Conservation (phyloP, 176 grass and related monocot species). For the Ananas comosus region DNA sequence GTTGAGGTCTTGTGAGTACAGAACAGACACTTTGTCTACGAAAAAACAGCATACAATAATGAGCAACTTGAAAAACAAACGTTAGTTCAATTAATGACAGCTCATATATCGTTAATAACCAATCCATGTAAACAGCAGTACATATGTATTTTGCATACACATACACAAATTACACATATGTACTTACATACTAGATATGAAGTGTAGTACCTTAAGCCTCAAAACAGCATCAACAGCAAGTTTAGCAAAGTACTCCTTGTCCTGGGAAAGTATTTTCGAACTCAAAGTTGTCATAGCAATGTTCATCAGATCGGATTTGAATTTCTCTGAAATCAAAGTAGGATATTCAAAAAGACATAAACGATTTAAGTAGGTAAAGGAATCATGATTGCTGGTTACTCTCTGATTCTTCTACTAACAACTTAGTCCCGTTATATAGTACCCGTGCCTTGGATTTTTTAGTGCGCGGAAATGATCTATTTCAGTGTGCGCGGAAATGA, state of each 20-base stretch:
- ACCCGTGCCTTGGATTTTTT: too few relatives aligned
- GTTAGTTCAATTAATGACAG: background rate
- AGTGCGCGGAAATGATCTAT: too few relatives aligned
- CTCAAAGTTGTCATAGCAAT: constrained; percentile 94
- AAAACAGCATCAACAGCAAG: constrained; percentile 94
- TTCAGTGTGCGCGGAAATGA: too few relatives aligned
- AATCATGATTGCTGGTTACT: too few relatives aligned
- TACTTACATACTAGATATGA: background rate
- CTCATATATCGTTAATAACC: background rate
- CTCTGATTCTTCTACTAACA: too few relatives aligned
- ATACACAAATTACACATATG: too few relatives aligned
- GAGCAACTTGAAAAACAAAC: background rate
- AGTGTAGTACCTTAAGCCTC: constrained; percentile 71
- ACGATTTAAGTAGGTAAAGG: background rate
- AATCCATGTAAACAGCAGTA: too few relatives aligned
- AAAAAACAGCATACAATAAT: background rate
- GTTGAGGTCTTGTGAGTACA: background rate
- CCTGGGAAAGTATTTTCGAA: constrained; percentile 96
- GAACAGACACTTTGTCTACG: background rate
- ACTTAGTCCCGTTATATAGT: too few relatives aligned
- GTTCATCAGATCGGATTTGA: constrained; percentile 87
- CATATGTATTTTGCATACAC: too few relatives aligned
- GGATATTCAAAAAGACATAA: background rate
- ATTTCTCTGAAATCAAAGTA: constrained; percentile 60
- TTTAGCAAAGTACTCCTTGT: constrained; percentile 95